phyloP scores from a whole-genome alignment of 164 flowering plant species.

The Protea cynaroides region DNA sequence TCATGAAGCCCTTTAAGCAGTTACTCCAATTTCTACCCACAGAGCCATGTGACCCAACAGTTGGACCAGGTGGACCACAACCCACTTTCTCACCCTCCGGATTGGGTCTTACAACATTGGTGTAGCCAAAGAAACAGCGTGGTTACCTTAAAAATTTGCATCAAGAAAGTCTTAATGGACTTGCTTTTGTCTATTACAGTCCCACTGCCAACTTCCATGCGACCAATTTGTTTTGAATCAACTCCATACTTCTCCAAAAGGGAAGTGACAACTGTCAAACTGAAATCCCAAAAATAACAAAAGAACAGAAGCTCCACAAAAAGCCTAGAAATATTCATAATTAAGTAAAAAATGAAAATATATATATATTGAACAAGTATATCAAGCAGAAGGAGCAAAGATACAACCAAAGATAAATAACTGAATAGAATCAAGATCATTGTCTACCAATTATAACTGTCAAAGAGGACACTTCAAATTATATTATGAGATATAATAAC shows the following conservation, averaged over 20 bases:
- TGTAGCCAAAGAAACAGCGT: conserved; percentile 3
- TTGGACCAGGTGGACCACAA: too few species aligned
- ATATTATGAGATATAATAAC: too few species aligned
- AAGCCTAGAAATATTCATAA: neutral
- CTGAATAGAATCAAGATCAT: too few species aligned
- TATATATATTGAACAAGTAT: neutral
- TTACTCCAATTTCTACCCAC: too few species aligned
- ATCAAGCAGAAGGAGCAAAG: neutral
- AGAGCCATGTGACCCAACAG: too few species aligned
- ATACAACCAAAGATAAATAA: too few species aligned
- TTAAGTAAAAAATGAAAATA: neutral
- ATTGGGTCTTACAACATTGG: too few species aligned
- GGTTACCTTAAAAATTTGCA: conserved; percentile 92
- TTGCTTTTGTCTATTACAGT: conserved; percentile 99
- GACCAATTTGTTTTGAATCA: conserved; percentile 90
- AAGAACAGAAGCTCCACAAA: neutral
- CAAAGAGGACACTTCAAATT: too few species aligned
- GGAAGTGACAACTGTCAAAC: conserved; percentile 84
- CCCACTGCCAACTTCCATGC: conserved; percentile 98
- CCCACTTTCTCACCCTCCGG: too few species aligned
- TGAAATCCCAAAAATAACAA: conserved; percentile 21
- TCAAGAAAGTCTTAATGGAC: conserved; percentile 96
- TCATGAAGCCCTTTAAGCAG: too few species aligned
- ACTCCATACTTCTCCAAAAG: conserved; percentile 84
- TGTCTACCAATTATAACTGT: too few species aligned